A percentile compares a stretch with the other conserved stretches of the same genome.
These are phyloP conservation scores for Vitis hybrid DNA, from an alignment of 177 flowering plant species.

Conservation along the genomic window DNA sequence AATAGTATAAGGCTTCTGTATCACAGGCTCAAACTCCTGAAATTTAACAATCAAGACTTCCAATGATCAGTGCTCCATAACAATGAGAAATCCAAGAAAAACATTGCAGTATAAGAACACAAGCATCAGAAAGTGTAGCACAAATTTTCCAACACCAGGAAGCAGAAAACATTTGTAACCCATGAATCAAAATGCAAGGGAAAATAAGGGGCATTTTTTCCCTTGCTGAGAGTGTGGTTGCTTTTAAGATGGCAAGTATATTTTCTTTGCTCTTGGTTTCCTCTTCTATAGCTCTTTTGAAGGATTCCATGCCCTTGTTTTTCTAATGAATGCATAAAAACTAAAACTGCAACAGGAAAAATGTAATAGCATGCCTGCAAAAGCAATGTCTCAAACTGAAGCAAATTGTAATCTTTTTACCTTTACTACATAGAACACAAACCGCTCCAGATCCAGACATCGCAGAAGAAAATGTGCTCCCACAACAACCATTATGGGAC, in stretches of 20 bases:
- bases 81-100: constrained; percentile 10
- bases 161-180: background rate
- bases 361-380: background rate
- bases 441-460: constrained; percentile 97
- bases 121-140: constrained; percentile 2
- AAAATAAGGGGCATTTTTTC: too few relatives aligned
- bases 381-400: background rate
- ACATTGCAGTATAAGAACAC: background rate
- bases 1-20: constrained; percentile 94
- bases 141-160: background rate
- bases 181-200: background rate
- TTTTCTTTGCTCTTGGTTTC: too few relatives aligned
- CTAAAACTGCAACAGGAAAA: background rate
- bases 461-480: constrained; percentile 98
- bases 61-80: constrained; percentile 14
- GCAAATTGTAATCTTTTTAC: constrained; percentile 30
- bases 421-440: constrained; percentile 87
- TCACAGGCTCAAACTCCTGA: constrained; percentile 96
- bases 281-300: too few relatives aligned
- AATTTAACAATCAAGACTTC: constrained; percentile 11
- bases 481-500: constrained; percentile 97
- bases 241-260: too few relatives aligned
- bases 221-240: too few relatives aligned
- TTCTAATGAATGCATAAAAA: background rate
- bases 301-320: too few relatives aligned